phyloP scores from a whole-genome alignment of 1,284 basidiomycete genomes.

The Trichosporon faecale region DNA sequence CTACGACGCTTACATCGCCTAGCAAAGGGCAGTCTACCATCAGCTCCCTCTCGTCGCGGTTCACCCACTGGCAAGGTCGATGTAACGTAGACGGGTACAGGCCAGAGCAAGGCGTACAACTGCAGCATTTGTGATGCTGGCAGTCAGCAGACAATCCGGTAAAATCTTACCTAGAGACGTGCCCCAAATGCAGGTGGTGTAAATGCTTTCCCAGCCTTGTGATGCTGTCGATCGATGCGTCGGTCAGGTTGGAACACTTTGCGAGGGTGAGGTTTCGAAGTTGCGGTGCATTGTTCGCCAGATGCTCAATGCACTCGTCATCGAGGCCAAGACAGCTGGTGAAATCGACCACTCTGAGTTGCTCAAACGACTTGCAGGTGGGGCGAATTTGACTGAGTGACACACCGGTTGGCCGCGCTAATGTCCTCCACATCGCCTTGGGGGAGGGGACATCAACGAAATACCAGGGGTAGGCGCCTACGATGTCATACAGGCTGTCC shows the following conservation, averaged over 20 bases:
- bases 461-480: constrained; percentile 24
- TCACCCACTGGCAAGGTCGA: constrained; percentile 89
- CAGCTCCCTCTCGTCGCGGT: constrained; percentile 10
- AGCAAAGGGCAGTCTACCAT: constrained; percentile 73
- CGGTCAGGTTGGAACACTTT: constrained; percentile 83
- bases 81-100: constrained; percentile 91
- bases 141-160: constrained; percentile 14
- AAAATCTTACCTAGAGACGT: constrained; percentile 61
- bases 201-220: constrained; percentile 83
- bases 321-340: constrained; percentile 79
- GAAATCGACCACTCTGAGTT: constrained; percentile 83
- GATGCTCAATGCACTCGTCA: constrained; percentile 85
- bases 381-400: not conserved
- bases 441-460: constrained; percentile 10
- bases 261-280: constrained; percentile 89
- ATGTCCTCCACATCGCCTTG: constrained; percentile 14
- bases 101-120: constrained; percentile 77
- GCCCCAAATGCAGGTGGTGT: constrained; percentile 94
- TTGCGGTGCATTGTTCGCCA: constrained; percentile 81
- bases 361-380: constrained; percentile 59
- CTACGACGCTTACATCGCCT: constrained; percentile 91
- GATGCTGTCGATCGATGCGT: constrained; percentile 79
- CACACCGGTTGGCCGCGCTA: not conserved
- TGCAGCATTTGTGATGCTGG: constrained; percentile 82
- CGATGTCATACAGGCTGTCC: constrained; percentile 19